Percentiles rank a stretch among this genome's conserved stretches.
Evolutionary conservation across 2,329 filamentous ascomycete genomes (phyloP).

Genomic region (Thielaviopsis ethacetica): DNA sequence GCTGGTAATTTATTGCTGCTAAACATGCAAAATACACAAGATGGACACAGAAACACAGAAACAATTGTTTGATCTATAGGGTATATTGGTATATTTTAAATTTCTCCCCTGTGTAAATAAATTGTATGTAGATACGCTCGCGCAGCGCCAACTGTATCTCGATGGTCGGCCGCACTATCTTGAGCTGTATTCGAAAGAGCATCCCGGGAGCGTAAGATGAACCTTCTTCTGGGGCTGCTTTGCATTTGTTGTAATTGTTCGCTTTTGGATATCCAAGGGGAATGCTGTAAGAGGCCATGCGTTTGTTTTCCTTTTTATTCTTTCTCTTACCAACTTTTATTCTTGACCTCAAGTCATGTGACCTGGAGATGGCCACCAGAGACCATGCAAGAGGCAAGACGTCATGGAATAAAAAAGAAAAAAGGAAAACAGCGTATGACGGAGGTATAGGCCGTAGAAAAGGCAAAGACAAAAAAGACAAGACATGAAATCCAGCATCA

Average conservation of each 20-base stretch:
- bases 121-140: not conserved
- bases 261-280: not conserved
- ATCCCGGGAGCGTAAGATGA: conserved; percentile 5
- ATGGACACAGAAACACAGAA: not conserved
- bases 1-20: too few relatives aligned
- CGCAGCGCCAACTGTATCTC: not conserved
- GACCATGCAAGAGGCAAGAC: not conserved
- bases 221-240: not conserved
- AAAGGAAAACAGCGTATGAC: not conserved
- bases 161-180: not conserved
- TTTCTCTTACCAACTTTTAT: not conserved
- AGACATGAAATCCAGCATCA: not conserved
- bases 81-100: not conserved
- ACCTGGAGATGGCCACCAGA: not conserved
- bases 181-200: not conserved
- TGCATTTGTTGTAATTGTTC: not conserved
- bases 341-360: not conserved
- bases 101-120: conserved; percentile 1
- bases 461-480: not conserved
- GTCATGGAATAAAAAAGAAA: not conserved
- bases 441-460: not conserved
- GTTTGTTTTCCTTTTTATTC: not conserved
- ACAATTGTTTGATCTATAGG: not conserved
- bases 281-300: not conserved
- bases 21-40: too few relatives aligned